Base-by-base conservation (phyloP, 257 asterid genomes). In the Datura wrightii region DNA sequence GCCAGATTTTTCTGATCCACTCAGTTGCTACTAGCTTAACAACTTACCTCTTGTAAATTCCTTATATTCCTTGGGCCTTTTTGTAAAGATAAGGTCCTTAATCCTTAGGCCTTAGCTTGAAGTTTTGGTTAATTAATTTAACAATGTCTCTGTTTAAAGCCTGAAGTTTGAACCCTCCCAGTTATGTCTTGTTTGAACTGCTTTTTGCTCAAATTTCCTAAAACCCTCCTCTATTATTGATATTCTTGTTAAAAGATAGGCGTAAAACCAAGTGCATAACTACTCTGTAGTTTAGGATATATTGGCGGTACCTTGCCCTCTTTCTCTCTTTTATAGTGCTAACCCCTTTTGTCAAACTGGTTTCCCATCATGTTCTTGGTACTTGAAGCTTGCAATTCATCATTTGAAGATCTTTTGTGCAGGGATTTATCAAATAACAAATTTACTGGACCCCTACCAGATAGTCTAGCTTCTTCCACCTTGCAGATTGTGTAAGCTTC, bases 401-500 rank as follows among this genome's bases (percentile, higher is more conserved):
- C 39, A 37, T 50, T 83, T 79, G 46, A 82, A 42, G 42, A 90
- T 74, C 80, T 44, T 79, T 83, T 71, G 79, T 92, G 90, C 96
- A 97, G 99, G 93, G 99, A 97, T 84, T 90, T 95, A 84, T 94
- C 99, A 42, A 88, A 91, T 44, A 97, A 97, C 89, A 94, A 90
- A 89, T 84, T 97, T 9, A 87, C 93, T 1, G 99, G 99, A 42
- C 84, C 88, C 66, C 92, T 97, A 92, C 98, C 99, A 36, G 96
- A 92, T 79, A 87, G 91, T 86, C 92, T 97, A 85, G 89, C 94
- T 70, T 91, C 96, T 46, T 88, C 99, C 54, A 89, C 87, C 79
- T 86, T 97, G 92, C 99, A 94, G 83, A 96, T 93, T 42, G 94
- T 90, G 99, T 95, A 93, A 92, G 98, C 92, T 85, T 36, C 67